Conservation (phyloP, 345 rosid species). For the Gossypium longicalyx region DNA sequence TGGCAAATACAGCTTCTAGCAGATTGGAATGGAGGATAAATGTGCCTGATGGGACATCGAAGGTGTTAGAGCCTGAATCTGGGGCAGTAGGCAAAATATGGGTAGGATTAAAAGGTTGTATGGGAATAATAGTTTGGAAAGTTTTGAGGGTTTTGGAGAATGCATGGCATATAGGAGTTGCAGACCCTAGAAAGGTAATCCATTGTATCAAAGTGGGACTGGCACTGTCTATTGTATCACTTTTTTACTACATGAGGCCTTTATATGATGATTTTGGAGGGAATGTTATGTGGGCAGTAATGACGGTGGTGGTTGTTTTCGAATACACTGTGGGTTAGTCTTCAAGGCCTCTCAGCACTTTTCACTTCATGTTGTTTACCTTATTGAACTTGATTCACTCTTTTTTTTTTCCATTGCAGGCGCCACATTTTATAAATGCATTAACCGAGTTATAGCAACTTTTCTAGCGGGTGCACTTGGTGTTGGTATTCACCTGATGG, state of each 20-base stretch:
- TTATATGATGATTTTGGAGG: conserved; percentile 60
- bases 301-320: conserved; percentile 77
- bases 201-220: conserved; percentile 70
- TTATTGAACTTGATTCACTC: not conserved
- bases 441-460: conserved; percentile 62
- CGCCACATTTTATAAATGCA: conserved; percentile 57
- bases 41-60: conserved; percentile 34
- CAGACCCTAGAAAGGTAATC: conserved; percentile 59
- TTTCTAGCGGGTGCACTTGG: conserved; percentile 65
- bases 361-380: not conserved
- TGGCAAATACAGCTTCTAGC: conserved; percentile 33
- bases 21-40: conserved; percentile 60
- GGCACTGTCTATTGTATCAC: conserved; percentile 59
- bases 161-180: conserved; percentile 57
- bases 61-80: conserved; percentile 27
- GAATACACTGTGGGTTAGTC: conserved; percentile 56
- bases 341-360: not conserved
- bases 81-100: conserved; percentile 23
- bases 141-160: conserved; percentile 31
- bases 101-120: conserved; percentile 25
- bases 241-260: conserved; percentile 70
- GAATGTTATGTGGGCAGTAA: conserved; percentile 73
- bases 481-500: conserved; percentile 60
- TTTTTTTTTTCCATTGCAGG: conserved; percentile 32
- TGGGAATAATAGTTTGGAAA: conserved; percentile 22